Evolutionary conservation across 2,329 filamentous ascomycete species (phyloP).

Genomic region (Aciculosporium take): DNA sequence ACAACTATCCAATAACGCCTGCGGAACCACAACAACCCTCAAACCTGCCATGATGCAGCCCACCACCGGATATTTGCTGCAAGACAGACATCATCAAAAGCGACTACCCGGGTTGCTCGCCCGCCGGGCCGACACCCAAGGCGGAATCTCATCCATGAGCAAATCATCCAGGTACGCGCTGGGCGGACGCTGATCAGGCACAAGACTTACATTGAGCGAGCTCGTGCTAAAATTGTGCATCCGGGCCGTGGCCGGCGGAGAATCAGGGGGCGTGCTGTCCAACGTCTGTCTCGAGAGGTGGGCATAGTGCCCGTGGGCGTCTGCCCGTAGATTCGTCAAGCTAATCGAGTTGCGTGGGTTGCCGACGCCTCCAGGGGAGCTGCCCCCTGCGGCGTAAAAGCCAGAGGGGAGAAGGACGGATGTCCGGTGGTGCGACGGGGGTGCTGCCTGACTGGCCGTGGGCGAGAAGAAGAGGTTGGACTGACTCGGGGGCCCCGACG

Average conservation of each 20-base stretch:
- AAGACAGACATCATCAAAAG: no score
- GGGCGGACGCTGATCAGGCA: constrained; percentile 56
- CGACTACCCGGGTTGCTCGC: constrained; percentile 13
- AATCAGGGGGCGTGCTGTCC: constrained; percentile 47
- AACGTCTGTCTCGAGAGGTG: constrained; percentile 26
- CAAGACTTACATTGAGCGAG: constrained; percentile 45
- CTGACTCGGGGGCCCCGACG: constrained; percentile 43
- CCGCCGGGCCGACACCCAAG: constrained; percentile 8
- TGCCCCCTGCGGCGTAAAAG: constrained; percentile 66
- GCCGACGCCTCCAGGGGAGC: constrained; percentile 29
- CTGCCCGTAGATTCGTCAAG: constrained; percentile 46
- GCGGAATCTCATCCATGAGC: constrained; percentile 55
- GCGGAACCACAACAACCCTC: no score
- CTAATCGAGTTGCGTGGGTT: constrained; percentile 40
- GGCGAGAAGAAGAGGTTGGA: constrained; percentile 89
- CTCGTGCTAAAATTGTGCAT: constrained; percentile 47
- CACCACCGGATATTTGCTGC: no score
- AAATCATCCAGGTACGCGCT: constrained; percentile 85
- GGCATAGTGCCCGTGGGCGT: constrained; percentile 35
- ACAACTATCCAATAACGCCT: no score
- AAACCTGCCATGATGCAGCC: no score
- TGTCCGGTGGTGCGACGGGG: constrained; percentile 50
- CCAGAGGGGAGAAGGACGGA: constrained; percentile 80
- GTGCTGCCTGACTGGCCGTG: constrained; percentile 51
- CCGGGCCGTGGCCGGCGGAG: constrained; percentile 39